Base-by-base conservation (phyloP, 805 yeast genomes). In the Ogataea allantospora region DNA sequence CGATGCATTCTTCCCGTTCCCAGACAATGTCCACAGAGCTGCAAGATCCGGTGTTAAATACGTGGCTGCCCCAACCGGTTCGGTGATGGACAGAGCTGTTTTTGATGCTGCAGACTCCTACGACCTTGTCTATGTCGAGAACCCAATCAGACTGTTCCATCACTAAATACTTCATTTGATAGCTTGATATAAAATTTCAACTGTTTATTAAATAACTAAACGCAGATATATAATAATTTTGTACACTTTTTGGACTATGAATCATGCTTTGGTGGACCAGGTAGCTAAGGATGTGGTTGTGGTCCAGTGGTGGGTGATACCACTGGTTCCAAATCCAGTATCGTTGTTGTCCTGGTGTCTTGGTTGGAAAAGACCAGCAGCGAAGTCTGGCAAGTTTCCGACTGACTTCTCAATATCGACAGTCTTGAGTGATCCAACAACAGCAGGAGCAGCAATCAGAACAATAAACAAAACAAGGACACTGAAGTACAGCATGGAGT, bases 1-100 rank as follows among this genome's bases (percentile, higher is more conserved):
- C 3, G 99, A 93, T 63, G 99, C 99, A 19, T 93, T 93, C 80
- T 93, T 93, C 95, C 99, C 99, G 68, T 93, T 93, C 93, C 93
- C 98, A 51, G 99, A 93, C 67, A 93, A 93, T 62, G 96, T 93
- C 53, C 88, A 91, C 79, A 81, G 99, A 66, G 98, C 98, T 49
- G 96, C 81, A 35, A 80, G 86, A 73, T 83, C 95, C 13, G 99
- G 99, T 64, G 99, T 89, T 54, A 88, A 87, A 67, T 93, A 72
- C 70, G 75, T 93, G 61, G 95, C 96, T 57, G 99, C 99, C 35
- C 95, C 99, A 42, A 78, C 95, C 34, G 99, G 99, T 42, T 88
- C 96, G 14, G 96, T 93, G 47, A 91, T 88, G 88, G 99, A 93
- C 69, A 82, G 85, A 71, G 95, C 89, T 40, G 99, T 93, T 30